Conservation (phyloP, 768 basidiomycete species). For the Pisolithus microcarpus region DNA sequence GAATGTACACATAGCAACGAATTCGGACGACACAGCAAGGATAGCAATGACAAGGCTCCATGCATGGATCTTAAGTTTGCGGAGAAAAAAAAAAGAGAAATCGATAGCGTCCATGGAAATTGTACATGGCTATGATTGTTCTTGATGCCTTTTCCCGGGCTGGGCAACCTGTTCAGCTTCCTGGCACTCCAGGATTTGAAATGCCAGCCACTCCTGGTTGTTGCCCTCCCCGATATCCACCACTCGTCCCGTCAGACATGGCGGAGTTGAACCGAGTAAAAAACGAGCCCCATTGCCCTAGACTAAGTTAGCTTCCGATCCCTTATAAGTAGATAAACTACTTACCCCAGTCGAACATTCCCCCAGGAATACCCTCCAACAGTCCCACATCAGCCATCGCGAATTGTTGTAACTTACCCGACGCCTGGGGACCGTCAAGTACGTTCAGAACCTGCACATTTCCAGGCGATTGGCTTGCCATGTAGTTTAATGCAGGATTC, state of each 20-base stretch:
- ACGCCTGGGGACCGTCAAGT: conserved; percentile 53
- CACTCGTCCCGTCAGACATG: neutral
- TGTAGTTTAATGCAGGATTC: conserved; percentile 68
- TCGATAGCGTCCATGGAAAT: too few relatives aligned
- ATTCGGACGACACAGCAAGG: too few relatives aligned
- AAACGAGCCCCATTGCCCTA: conserved; percentile 81
- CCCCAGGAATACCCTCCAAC: conserved; percentile 72
- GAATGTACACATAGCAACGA: conserved; percentile 13
- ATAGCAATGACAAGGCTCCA: neutral
- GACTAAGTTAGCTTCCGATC: neutral
- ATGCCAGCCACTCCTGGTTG: neutral
- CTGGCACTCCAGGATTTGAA: neutral
- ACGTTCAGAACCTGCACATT: conserved; percentile 76
- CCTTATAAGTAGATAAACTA: conserved; percentile 19
- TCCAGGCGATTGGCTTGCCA: conserved; percentile 27
- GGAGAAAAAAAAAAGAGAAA: neutral
- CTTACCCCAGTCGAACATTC: conserved; percentile 85
- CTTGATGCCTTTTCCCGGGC: too few relatives aligned
- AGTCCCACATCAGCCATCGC: conserved; percentile 62
- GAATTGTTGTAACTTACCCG: conserved; percentile 52
- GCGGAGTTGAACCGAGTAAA: conserved; percentile 51
- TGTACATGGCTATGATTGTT: too few relatives aligned
- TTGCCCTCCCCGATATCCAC: conserved; percentile 1
- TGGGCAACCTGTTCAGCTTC: too few relatives aligned
- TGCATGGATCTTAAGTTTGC: neutral